phyloP scores from a whole-genome alignment of 768 basidiomycete genomes.

The Amylocystis lapponica region DNA sequence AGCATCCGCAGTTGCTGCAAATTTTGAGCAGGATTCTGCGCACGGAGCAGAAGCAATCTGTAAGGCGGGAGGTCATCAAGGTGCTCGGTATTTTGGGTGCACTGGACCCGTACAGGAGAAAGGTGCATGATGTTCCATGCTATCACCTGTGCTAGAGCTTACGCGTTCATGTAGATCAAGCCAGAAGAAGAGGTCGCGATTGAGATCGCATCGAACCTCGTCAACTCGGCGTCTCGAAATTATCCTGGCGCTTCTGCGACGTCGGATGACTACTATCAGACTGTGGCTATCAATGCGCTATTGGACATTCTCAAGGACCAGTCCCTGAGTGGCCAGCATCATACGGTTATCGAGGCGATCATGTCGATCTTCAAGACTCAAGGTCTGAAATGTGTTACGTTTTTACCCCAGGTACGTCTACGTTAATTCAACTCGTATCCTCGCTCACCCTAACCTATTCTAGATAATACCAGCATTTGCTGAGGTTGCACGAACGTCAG shows the following conservation, averaged over 20 bases:
- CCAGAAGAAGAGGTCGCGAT: constrained; percentile 58
- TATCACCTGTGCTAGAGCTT: no score
- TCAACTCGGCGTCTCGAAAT: constrained; percentile 61
- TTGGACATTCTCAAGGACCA: constrained; percentile 86
- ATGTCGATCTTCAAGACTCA: constrained; percentile 99
- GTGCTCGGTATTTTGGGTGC: constrained; percentile 96
- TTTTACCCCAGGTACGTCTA: constrained; percentile 75
- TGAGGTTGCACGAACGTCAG: constrained; percentile 74
- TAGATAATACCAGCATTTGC: constrained; percentile 96
- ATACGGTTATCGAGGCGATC: constrained; percentile 93
- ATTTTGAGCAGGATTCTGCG: constrained; percentile 80
- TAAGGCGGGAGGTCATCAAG: constrained; percentile 87
- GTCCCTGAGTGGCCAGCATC: constrained; percentile 78
- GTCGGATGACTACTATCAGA: constrained; percentile 96
- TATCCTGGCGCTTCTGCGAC: constrained; percentile 55
- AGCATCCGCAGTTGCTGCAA: constrained; percentile 87
- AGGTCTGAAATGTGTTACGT: constrained; percentile 91
- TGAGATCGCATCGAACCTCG: constrained; percentile 37
- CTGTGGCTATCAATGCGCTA: constrained; percentile 86
- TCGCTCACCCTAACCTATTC: background rate
- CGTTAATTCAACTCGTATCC: background rate
- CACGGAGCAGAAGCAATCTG: constrained; percentile 65
- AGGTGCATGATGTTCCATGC: constrained; percentile 40
- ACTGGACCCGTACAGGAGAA: constrained; percentile 90
- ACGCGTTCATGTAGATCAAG: constrained; percentile 35